Percentiles rank a stretch among this genome's conserved stretches.
These are phyloP conservation scores for Aspergillus quadricinctus DNA, from an alignment of 2,329 filamentous ascomycete genomes.

Conservation along the genomic window DNA sequence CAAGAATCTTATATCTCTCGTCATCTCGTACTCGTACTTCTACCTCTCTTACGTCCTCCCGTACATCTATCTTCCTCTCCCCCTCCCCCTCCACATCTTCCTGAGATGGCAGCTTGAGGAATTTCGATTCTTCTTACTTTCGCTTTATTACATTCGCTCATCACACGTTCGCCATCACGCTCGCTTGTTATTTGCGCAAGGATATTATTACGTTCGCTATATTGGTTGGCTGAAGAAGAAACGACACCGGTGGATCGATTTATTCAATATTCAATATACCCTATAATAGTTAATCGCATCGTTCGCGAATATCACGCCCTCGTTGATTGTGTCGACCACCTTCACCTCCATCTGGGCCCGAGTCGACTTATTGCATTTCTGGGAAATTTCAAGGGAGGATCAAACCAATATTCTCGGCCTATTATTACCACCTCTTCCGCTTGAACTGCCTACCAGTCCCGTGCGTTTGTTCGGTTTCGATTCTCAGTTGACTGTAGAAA, in stretches of 20 bases:
- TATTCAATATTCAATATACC: constrained; percentile 6
- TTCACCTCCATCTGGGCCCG: constrained; percentile 8
- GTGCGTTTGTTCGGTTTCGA: constrained; percentile 16
- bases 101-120: constrained; percentile 30
- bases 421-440: constrained; percentile 6
- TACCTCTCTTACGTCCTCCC: constrained; percentile 11
- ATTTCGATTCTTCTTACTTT: constrained; percentile 11
- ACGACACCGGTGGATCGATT: constrained; percentile 1
- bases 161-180: constrained; percentile 34
- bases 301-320: constrained; percentile 11
- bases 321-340: constrained; percentile 17
- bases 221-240: constrained; percentile 19
- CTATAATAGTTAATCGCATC: constrained; percentile 15
- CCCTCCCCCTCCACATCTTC: constrained; percentile 5
- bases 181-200: constrained; percentile 35
- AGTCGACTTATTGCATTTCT: constrained; percentile 1
- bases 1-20: constrained; percentile 15
- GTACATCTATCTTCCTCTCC: constrained; percentile 8
- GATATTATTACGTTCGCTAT: constrained; percentile 37
- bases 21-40: constrained; percentile 11
- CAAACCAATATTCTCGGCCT: constrained; percentile 2
- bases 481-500: constrained; percentile 11
- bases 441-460: constrained; percentile 3
- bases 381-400: not conserved
- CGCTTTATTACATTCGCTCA: constrained; percentile 27